These are phyloP conservation scores for Monosporascus sp. DNA, from an alignment of 2,329 filamentous ascomycete species.

Conservation along the genomic window DNA sequence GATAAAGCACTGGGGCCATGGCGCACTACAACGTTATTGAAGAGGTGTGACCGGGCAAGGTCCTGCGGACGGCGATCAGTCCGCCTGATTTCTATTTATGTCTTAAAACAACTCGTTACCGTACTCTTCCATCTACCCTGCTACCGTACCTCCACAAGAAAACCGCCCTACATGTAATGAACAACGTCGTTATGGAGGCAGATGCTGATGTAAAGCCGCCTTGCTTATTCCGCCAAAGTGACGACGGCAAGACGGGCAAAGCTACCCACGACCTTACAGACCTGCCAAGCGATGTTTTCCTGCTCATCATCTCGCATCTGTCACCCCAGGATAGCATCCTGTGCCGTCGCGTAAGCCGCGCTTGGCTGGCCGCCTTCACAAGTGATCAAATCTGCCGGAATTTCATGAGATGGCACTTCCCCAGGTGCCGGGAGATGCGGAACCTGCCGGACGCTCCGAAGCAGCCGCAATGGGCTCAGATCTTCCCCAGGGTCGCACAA, in stretches of 20 bases:
- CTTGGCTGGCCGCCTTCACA: slow-evolving; percentile 45
- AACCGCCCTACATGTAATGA: no score
- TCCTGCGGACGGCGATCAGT: no score
- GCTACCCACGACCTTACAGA: slow-evolving; percentile 32
- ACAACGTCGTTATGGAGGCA: no score
- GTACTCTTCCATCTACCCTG: no score
- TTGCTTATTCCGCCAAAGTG: no score
- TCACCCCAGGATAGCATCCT: slow-evolving; percentile 43
- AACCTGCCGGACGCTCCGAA: slow-evolving; percentile 3
- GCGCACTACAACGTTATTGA: no score
- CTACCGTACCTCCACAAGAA: no score
- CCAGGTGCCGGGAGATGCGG: slow-evolving; percentile 48
- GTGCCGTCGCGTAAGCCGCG: slow-evolving; percentile 46
- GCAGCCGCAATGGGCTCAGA: slow-evolving; percentile 31
- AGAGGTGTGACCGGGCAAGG: no score
- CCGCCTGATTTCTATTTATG: no score
- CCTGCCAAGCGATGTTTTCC: slow-evolving; percentile 55
- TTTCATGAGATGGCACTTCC: slow-evolving; percentile 47
- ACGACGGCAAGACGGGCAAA: background rate
- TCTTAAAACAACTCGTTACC: no score
- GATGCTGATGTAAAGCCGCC: no score
- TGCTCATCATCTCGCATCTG: slow-evolving; percentile 46
- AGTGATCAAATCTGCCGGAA: slow-evolving; percentile 39
- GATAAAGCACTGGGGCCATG: no score
- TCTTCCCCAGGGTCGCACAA: slow-evolving; percentile 45